Evolutionary conservation across 768 basidiomycete genomes (phyloP).

Genomic region (Kwoniella bestiolae): DNA sequence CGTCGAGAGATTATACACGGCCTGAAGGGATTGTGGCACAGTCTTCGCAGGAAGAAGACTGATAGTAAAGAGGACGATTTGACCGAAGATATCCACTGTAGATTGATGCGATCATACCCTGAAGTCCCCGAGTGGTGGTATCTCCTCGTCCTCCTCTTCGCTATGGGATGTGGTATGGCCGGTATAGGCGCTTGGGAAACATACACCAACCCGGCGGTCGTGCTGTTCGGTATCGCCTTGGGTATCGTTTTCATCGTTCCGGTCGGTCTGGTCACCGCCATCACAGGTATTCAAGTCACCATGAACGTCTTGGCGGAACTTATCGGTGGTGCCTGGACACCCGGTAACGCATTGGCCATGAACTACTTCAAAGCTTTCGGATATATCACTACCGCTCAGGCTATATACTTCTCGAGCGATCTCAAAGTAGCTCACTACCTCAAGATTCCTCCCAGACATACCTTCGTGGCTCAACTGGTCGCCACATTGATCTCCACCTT

Average conservation of each 20-base stretch:
- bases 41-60: slow-evolving; percentile 2
- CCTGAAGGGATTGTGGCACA: slow-evolving; percentile 12
- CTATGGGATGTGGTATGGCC: slow-evolving; percentile 62
- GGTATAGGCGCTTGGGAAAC: slow-evolving; percentile 51
- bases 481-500: slow-evolving; percentile 57
- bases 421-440: slow-evolving; percentile 70
- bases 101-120: slow-evolving; percentile 29
- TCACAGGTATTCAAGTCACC: slow-evolving; percentile 58
- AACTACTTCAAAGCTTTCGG: slow-evolving; percentile 63
- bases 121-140: slow-evolving; percentile 68
- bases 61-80: slow-evolving; percentile 19
- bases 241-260: slow-evolving; percentile 62
- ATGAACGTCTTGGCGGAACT: slow-evolving; percentile 60
- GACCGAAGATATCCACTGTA: slow-evolving; percentile 26
- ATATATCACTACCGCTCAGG: slow-evolving; percentile 67
- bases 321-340: slow-evolving; percentile 57
- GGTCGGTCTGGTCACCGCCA: slow-evolving; percentile 76
- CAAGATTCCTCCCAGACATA: slow-evolving; percentile 82
- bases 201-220: slow-evolving; percentile 27
- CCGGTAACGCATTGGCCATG: slow-evolving; percentile 58
- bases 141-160: slow-evolving; percentile 59
- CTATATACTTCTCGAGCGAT: slow-evolving; percentile 70
- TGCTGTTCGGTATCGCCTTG: slow-evolving; percentile 34
- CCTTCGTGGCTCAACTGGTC: slow-evolving; percentile 65
- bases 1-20: slow-evolving; percentile 22